Conservation (phyloP, 164 flowering plant species). For the Piper longum region DNA sequence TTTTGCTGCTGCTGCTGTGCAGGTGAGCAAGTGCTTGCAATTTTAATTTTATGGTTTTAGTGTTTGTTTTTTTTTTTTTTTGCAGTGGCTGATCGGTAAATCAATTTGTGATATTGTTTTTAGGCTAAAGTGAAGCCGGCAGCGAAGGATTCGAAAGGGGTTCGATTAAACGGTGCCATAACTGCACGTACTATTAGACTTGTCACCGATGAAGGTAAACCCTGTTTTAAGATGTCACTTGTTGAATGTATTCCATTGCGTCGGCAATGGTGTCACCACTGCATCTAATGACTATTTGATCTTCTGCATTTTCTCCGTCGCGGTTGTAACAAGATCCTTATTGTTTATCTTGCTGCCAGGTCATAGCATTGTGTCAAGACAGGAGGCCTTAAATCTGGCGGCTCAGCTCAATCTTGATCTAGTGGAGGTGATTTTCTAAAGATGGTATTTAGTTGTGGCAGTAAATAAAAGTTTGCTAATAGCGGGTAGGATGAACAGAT, state of each 20-base stretch:
- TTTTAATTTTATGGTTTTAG: background rate
- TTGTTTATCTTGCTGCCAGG: conserved; percentile 22
- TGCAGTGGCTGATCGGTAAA: background rate
- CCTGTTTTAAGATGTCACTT: background rate
- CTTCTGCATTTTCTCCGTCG: background rate
- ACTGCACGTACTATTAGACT: conserved; percentile 37
- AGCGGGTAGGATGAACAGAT: background rate
- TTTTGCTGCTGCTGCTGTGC: conserved; percentile 41
- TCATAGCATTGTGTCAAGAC: conserved; percentile 34
- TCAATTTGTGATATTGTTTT: background rate
- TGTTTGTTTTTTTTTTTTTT: background rate
- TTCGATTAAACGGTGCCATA: conserved; percentile 42
- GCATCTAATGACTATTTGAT: background rate
- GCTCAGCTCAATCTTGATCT: conserved; percentile 45
- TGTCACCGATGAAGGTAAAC: conserved; percentile 50
- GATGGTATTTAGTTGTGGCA: background rate
- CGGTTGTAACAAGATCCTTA: background rate
- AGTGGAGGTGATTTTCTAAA: conserved; percentile 44
- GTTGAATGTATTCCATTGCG: background rate
- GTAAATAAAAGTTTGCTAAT: background rate
- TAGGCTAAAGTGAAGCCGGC: conserved; percentile 34
- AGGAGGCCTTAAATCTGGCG: conserved; percentile 55
- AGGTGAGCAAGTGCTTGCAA: conserved; percentile 22
- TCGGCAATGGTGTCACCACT: background rate
- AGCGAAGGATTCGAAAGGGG: conserved; percentile 21